phyloP scores from a whole-genome alignment of 2,329 filamentous ascomycete species.

The Coleophoma cylindrospora region DNA sequence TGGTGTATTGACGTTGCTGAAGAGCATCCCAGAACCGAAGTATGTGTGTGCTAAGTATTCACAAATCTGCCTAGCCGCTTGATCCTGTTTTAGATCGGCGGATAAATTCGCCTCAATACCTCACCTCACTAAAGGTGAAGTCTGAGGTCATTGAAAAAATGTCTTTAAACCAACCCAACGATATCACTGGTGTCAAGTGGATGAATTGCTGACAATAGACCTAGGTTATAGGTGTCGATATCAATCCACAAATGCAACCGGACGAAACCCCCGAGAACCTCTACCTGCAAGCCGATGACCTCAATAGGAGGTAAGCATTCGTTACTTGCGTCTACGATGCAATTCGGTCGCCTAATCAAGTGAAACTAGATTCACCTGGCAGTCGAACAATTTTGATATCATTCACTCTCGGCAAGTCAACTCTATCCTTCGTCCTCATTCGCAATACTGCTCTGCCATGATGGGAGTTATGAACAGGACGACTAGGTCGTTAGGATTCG shows the following conservation, averaged over 20 bases:
- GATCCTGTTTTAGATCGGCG: too few relatives aligned
- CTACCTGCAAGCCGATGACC: slow-evolving; percentile 67
- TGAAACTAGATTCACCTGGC: slow-evolving; percentile 55
- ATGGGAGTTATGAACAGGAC: too few relatives aligned
- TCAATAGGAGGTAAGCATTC: slow-evolving; percentile 54
- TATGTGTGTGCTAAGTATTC: slow-evolving; percentile 30
- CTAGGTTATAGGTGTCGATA: slow-evolving; percentile 67
- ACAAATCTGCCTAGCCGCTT: too few relatives aligned
- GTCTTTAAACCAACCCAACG: background rate
- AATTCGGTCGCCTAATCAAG: background rate
- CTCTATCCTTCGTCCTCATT: too few relatives aligned
- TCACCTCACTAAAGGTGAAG: too few relatives aligned
- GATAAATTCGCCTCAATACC: too few relatives aligned
- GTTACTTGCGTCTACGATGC: background rate
- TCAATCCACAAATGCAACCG: slow-evolving; percentile 65
- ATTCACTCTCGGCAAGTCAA: slow-evolving; percentile 52
- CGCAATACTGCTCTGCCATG: too few relatives aligned
- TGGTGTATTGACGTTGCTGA: slow-evolving; percentile 69
- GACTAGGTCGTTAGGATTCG: too few relatives aligned
- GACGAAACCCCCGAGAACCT: slow-evolving; percentile 62
- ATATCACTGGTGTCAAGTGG: too few relatives aligned
- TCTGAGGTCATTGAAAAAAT: background rate
- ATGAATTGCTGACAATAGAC: too few relatives aligned
- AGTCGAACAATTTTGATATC: slow-evolving; percentile 70
- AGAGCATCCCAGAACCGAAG: slow-evolving; percentile 59